phyloP scores from a whole-genome alignment of 2,329 filamentous ascomycete species.

The Pseudogymnoascus sp. region DNA sequence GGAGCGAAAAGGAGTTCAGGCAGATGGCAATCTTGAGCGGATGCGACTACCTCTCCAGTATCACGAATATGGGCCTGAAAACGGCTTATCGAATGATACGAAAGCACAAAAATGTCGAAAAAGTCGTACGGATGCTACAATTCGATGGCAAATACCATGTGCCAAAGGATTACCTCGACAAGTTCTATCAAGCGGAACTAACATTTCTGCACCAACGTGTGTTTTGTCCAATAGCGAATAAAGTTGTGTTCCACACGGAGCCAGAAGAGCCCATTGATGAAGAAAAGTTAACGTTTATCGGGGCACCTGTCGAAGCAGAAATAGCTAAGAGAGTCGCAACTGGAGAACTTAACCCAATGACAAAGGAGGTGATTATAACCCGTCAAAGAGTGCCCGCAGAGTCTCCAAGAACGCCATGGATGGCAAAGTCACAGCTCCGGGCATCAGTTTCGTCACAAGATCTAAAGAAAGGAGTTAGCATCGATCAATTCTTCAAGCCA shows the following conservation, averaged over 20 bases:
- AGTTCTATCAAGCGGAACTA: slow-evolving; percentile 78
- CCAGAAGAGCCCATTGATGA: slow-evolving; percentile 55
- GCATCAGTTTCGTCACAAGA: slow-evolving; percentile 34
- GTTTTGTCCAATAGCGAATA: slow-evolving; percentile 66
- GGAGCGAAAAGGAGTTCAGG: slow-evolving; percentile 85
- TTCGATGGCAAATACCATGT: slow-evolving; percentile 83
- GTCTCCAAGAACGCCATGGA: slow-evolving; percentile 16
- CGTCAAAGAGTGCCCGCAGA: slow-evolving; percentile 20
- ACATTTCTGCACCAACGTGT: slow-evolving; percentile 95
- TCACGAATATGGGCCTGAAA: slow-evolving; percentile 82
- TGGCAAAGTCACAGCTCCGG: slow-evolving; percentile 15
- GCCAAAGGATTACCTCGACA: slow-evolving; percentile 70
- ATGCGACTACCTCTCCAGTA: slow-evolving; percentile 86
- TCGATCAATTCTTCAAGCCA: slow-evolving; percentile 57
- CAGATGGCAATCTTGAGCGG: slow-evolving; percentile 95
- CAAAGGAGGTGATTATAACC: slow-evolving; percentile 52
- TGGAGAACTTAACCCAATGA: slow-evolving; percentile 84
- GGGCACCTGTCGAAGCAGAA: slow-evolving; percentile 58
- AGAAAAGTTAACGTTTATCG: slow-evolving; percentile 74
- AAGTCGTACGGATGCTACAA: slow-evolving; percentile 70
- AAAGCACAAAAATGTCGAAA: slow-evolving; percentile 82
- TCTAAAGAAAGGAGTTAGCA: slow-evolving; percentile 52
- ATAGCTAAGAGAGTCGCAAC: slow-evolving; percentile 66
- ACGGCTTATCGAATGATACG: slow-evolving; percentile 86
- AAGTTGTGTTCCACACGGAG: slow-evolving; percentile 68